Base-by-base conservation (phyloP, 1,139 yeast species). In the Saccharomyces hybrid region DNA sequence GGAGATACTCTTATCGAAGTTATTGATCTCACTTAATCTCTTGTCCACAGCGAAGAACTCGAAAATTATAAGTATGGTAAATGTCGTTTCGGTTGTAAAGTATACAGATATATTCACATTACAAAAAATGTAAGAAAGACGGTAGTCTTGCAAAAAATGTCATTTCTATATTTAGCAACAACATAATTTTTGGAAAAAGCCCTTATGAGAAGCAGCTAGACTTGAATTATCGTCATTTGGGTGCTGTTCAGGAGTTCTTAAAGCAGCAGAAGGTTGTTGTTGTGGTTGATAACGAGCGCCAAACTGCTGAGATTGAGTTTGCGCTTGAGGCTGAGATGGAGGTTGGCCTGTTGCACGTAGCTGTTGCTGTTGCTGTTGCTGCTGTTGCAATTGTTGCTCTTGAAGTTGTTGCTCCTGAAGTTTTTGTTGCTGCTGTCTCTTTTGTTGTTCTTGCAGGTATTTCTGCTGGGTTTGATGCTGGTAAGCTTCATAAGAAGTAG, bases 141-240 rank as follows among this genome's bases (percentile, higher is more conserved):
- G 11, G 5, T 13, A 19, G 13, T 38, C 25, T 16, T 11, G 25
- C n/a, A 38, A 16, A 19, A 38, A 38, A 38, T 23, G 26, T 38
- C 44, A 1, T 16, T 38, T 38, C 25, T 19, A 13, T 38, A 48
- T 19, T 51, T 65, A 66, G 60, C 77, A 74, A 59, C 77, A 74
- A 23, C 72, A 70, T 32, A 73, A 48, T 57, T 71, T 73, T 42
- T 71, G 60, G 57, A 73, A 72, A 61, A 71, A 73, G 0, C 77
- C 77, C 54, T 68, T 70, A 27, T 65, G 66, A n/a, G 73, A 60
- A 23, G 55, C 58, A 5, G 55, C 41, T 13, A 64, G 60, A 25
- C 55, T 55, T 25, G 66, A 61, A 28, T 66, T 70, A 47, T 62
- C 59, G 26, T 56, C 63, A 50, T 63, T 56, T 51, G 62, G 64